Evolutionary conservation across 306 rosid genomes (phyloP), one percentile per base, ranked within the genome.

Genomic region (Hippophae tibetana): DNA sequence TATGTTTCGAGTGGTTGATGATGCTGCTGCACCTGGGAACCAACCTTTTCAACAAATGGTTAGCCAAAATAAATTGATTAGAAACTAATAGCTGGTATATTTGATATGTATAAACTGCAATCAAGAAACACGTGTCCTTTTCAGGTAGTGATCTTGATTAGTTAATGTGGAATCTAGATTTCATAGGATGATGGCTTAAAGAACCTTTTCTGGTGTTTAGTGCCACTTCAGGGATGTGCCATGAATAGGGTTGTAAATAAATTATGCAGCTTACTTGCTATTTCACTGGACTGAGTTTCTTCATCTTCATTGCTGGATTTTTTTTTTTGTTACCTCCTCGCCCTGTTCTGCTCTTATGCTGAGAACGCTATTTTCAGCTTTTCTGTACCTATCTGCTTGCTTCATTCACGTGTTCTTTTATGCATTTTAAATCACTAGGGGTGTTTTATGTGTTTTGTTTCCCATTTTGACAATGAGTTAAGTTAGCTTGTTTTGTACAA

Each of bases 181-280:
- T 31, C 38, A 31, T 31, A 67, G 69, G 70, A 43, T 79, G 78
- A 78, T 75, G 67, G 42, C 8, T 65, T 71, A 74, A 62, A 68
- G 55, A 66, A 8, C 68, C 8, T 73, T 76, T 61, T 56, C 25
- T 11, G 1, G 25, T 51, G 65, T 57, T 65, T 60, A 74, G 71
- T 52, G 70, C 56, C 54, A 1, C 48, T 68, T 14, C 42, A 54
- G 44, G 6, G 38, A 25, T 31, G 52, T 13, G 55, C 70, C 60
- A 67, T 76, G 74, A 65, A 70, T 60, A 67, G 79, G 84, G 63
- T 66, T 83, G 89, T 83, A 81, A 74, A 78, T 78, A 81, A 77
- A 64, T 72, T 70, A 81, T 66, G 76, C 72, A 69, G 38, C 64
- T 31, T 80, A 74, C 81, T 52, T 69, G 42, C 74, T 76, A 54